phyloP scores from a whole-genome alignment of 2,329 filamentous ascomycete genomes.

The Epichloe aotearoae region DNA sequence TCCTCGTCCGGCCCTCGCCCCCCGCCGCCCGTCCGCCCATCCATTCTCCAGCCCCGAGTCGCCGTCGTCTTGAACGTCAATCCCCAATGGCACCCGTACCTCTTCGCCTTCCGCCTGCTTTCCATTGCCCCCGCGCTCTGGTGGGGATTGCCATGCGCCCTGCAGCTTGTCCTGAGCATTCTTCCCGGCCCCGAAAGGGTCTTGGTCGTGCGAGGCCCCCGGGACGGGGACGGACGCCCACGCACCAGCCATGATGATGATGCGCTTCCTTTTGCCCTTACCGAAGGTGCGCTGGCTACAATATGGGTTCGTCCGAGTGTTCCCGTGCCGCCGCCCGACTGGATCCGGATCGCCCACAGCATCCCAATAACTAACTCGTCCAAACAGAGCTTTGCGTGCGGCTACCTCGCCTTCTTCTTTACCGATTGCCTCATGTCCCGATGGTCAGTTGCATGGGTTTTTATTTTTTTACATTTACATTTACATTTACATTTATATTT shows the following conservation, averaged over 20 bases:
- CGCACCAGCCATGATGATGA: conserved; percentile 9
- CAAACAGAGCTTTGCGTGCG: conserved; percentile 56
- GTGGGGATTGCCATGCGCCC: conserved; percentile 57
- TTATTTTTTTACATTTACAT: background rate
- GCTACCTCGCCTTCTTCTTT: conserved; percentile 71
- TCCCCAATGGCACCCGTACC: conserved; percentile 56
- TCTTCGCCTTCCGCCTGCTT: conserved; percentile 59
- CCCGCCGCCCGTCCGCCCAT: conserved; percentile 14
- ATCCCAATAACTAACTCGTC: background rate
- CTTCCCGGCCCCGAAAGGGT: conserved; percentile 26
- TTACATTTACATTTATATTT: no score
- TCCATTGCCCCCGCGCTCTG: conserved; percentile 57
- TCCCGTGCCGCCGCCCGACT: background rate
- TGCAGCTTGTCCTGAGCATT: conserved; percentile 55
- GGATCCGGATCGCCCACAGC: no score
- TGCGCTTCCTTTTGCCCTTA: conserved; percentile 31
- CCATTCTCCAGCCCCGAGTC: conserved; percentile 60
- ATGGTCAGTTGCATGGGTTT: conserved; percentile 38
- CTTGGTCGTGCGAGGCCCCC: conserved; percentile 13
- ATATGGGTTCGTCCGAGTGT: conserved; percentile 48
- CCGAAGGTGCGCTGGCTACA: conserved; percentile 57
- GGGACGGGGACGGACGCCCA: background rate
- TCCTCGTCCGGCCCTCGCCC: background rate
- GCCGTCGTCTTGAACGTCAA: conserved; percentile 67
- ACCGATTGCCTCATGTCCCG: conserved; percentile 75